These are phyloP conservation scores for Neonectria punicea DNA, from an alignment of 2,329 filamentous ascomycete species.

Conservation along the genomic window DNA sequence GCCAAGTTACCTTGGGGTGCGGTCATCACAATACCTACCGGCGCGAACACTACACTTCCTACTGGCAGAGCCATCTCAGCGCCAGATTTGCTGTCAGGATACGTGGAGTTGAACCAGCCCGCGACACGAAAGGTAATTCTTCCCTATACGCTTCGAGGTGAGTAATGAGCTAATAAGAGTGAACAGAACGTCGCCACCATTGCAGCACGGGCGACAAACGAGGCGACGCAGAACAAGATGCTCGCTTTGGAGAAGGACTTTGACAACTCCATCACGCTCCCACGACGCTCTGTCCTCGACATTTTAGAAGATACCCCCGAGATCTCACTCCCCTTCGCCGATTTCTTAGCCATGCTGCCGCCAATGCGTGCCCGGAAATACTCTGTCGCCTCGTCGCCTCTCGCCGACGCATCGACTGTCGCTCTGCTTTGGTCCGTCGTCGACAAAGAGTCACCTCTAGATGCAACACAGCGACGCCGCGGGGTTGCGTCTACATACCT, in stretches of 20 bases:
- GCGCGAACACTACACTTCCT: constrained; percentile 59
- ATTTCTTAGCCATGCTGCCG: constrained; percentile 72
- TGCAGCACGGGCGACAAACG: constrained; percentile 45
- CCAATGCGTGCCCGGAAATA: constrained; percentile 63
- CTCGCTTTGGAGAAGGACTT: constrained; percentile 53
- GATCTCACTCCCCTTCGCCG: constrained; percentile 64
- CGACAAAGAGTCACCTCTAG: constrained; percentile 60
- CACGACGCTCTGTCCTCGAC: constrained; percentile 67
- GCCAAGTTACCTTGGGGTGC: constrained; percentile 75
- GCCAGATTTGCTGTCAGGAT: constrained; percentile 69
- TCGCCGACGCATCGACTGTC: constrained; percentile 63
- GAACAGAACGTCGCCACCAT: constrained; percentile 47
- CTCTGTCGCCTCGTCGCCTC: constrained; percentile 76
- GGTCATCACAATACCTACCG: constrained; percentile 58
- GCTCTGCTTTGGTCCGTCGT: constrained; percentile 74
- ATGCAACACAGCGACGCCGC: constrained; percentile 50
- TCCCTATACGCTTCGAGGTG: too few relatives aligned
- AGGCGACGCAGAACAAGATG: constrained; percentile 46
- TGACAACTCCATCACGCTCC: constrained; percentile 54
- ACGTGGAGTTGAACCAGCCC: constrained; percentile 75
- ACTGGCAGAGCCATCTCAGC: constrained; percentile 65
- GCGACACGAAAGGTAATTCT: constrained; percentile 69
- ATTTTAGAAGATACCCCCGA: constrained; percentile 67
- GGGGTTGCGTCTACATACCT: constrained; percentile 71
- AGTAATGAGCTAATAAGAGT: too few relatives aligned